A percentile compares a stretch with the other conserved stretches of the same genome.
phyloP scores from a whole-genome alignment of 169 alveolate species.

The Eimeria praecox region DNA sequence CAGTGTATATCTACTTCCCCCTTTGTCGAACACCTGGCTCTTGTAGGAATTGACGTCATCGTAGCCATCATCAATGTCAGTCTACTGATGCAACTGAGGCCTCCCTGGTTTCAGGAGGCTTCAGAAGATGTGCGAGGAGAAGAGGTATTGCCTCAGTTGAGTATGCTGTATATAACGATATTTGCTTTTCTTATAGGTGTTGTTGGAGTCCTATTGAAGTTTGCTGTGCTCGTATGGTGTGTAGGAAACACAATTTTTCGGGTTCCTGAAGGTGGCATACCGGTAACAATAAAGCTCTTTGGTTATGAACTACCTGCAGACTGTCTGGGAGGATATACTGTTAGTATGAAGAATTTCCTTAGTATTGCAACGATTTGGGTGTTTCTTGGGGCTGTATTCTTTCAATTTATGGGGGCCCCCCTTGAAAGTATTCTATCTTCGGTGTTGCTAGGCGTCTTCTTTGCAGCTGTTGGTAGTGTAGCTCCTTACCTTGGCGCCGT shows the following conservation, averaged over 20 bases:
- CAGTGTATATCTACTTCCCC: slow-evolving; percentile 24
- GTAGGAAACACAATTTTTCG: neutral
- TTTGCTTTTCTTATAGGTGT: neutral
- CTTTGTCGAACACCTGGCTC: slow-evolving; percentile 32
- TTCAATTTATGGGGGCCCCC: neutral
- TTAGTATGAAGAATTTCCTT: neutral
- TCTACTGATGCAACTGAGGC: neutral
- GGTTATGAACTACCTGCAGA: neutral
- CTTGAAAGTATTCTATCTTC: neutral
- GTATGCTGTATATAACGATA: neutral
- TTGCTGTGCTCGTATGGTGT: neutral
- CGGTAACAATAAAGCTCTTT: neutral
- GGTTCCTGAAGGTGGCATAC: neutral
- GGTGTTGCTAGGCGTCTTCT: slow-evolving; percentile 15
- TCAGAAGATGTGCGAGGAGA: slow-evolving; percentile 28
- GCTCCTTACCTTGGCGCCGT: slow-evolving; percentile 24
- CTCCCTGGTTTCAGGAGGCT: slow-evolving; percentile 34
- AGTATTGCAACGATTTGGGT: neutral
- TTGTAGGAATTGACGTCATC: neutral
- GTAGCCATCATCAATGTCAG: neutral
- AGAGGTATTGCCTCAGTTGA: neutral
- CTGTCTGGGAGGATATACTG: neutral
- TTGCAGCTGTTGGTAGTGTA: slow-evolving; percentile 8
- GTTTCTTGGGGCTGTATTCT: neutral
- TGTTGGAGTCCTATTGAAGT: neutral